phyloP scores from a whole-genome alignment of 2,329 filamentous ascomycete species.

The Nemania diffusa region DNA sequence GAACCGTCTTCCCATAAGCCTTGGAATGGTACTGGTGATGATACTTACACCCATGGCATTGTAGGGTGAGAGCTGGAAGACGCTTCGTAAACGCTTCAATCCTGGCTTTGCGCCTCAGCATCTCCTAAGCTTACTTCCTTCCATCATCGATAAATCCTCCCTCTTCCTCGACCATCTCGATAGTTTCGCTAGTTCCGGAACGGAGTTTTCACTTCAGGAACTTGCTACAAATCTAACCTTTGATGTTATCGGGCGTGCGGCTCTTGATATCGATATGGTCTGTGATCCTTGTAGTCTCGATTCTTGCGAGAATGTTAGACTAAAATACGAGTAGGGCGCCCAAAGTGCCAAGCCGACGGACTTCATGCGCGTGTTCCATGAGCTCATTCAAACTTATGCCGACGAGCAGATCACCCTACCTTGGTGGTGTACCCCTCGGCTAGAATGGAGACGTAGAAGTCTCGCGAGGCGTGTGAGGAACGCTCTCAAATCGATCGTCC shows the following conservation, averaged over 20 bases:
- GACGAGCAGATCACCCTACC: neutral
- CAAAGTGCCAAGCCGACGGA: neutral
- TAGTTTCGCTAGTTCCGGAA: neutral
- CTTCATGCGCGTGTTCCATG: neutral
- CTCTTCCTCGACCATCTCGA: neutral
- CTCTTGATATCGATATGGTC: neutral
- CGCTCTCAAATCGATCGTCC: neutral
- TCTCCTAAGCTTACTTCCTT: neutral
- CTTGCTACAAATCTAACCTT: slow-evolving; percentile 3
- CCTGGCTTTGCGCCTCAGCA: slow-evolving; percentile 9
- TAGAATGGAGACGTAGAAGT: neutral
- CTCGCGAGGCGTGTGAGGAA: neutral
- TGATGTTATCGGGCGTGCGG: neutral
- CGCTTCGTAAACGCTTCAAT: neutral
- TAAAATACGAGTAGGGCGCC: neutral
- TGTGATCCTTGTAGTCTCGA: no score
- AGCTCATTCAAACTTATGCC: neutral
- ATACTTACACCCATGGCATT: neutral
- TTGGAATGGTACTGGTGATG: no score
- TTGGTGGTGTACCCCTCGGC: neutral
- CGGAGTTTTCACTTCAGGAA: neutral
- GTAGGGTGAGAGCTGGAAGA: neutral
- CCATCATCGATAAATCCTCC: neutral
- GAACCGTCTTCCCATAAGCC: neutral
- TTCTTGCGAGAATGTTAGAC: neutral